These are phyloP conservation scores for Alectoria sarmentosa DNA, from an alignment of 495 filamentous ascomycete genomes.

Conservation along the genomic window DNA sequence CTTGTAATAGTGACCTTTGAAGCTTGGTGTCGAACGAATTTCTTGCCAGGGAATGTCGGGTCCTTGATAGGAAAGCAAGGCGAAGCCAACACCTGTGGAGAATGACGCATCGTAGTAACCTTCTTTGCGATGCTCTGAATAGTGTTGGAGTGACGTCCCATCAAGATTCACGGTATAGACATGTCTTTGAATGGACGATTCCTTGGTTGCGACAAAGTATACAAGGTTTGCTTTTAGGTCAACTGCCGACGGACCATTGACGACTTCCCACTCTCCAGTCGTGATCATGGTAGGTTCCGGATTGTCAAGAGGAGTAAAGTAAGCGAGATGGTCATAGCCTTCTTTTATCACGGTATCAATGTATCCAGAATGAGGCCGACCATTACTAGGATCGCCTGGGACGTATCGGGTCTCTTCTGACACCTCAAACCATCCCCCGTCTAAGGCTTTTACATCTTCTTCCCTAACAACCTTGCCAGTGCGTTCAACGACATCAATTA, in stretches of 20 bases:
- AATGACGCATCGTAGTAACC: conserved; percentile 86
- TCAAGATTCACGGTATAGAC: conserved; percentile 86
- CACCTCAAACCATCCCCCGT: conserved; percentile 97
- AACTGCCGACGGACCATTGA: conserved; percentile 79
- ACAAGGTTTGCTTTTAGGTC: conserved; percentile 77
- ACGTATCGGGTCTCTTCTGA: conserved; percentile 80
- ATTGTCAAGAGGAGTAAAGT: conserved; percentile 88
- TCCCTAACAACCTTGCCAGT: conserved; percentile 74
- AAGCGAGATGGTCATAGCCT: conserved; percentile 84
- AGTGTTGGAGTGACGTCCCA: conserved; percentile 55
- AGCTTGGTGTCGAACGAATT: conserved; percentile 74
- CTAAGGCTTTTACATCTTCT: conserved; percentile 68
- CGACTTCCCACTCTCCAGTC: conserved; percentile 88
- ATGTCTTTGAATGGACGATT: conserved; percentile 81
- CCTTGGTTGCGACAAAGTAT: conserved; percentile 84
- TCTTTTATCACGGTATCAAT: conserved; percentile 86
- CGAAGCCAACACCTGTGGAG: conserved; percentile 73
- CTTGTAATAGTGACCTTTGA: conserved; percentile 49
- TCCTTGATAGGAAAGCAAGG: conserved; percentile 72
- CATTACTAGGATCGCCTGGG: conserved; percentile 72
- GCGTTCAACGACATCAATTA: conserved; percentile 71
- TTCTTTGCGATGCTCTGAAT: conserved; percentile 71
- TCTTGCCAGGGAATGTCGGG: conserved; percentile 90
- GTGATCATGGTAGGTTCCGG: conserved; percentile 76
- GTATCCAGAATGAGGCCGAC: conserved; percentile 77